Conservation (phyloP, 2,329 filamentous ascomycete species). For the Paracoccidioides lutzii region DNA sequence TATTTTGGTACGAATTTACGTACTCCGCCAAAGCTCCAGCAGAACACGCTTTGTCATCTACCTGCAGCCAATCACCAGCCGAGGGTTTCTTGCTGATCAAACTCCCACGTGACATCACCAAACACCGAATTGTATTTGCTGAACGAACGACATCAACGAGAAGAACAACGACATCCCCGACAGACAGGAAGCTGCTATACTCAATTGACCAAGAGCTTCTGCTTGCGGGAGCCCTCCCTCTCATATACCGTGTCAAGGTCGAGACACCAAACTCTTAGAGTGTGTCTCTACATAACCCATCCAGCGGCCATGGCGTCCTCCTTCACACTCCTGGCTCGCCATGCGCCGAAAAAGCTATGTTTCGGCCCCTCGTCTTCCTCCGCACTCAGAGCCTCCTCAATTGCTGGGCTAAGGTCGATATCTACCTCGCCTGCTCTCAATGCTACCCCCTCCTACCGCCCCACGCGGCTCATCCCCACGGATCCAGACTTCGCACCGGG, state of each 20-base stretch:
- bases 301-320: constrained; percentile 43
- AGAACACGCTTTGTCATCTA: not conserved
- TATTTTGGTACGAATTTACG: not conserved
- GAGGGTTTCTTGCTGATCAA: not conserved
- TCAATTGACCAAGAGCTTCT: constrained; percentile 2
- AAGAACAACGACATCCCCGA: not conserved
- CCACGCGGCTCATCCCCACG: constrained; percentile 44
- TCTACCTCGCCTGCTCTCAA: constrained; percentile 43
- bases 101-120: not conserved
- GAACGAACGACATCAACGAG: not conserved
- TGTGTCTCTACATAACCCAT: constrained; percentile 9
- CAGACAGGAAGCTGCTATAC: not conserved
- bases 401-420: constrained; percentile 41
- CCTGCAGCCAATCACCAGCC: not conserved
- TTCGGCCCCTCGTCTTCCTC: constrained; percentile 38
- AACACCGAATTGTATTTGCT: not conserved
- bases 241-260: constrained; percentile 23
- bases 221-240: constrained; percentile 10
- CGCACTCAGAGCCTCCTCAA: constrained; percentile 25
- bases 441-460: constrained; percentile 37
- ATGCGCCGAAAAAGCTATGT: constrained; percentile 47
- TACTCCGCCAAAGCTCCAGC: not conserved
- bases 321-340: constrained; percentile 47
- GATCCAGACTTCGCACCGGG: constrained; percentile 42
- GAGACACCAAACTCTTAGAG: constrained; percentile 20